Conservation (phyloP, 495 filamentous ascomycete species). For the Baudoinia panamericana region DNA sequence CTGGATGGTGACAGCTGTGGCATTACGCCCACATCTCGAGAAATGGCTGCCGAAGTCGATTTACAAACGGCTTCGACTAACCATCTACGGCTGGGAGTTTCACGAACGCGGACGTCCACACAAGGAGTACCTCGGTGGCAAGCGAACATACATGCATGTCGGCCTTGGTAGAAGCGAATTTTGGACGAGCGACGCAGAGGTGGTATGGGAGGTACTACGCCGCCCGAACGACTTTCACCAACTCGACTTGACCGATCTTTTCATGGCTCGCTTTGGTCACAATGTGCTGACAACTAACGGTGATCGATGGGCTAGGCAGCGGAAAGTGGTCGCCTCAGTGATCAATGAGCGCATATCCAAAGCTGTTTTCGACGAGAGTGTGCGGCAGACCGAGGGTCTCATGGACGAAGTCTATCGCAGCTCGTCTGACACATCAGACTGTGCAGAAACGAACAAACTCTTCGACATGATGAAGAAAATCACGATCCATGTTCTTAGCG, state of each 20-base stretch:
- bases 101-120: constrained; percentile 21
- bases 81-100: constrained; percentile 24
- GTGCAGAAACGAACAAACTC: constrained; percentile 17
- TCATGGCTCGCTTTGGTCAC: constrained; percentile 22
- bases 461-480: constrained; percentile 27
- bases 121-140: constrained; percentile 14
- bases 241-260: constrained; percentile 12
- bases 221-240: constrained; percentile 24
- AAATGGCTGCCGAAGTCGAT: constrained; percentile 19
- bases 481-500: constrained; percentile 23
- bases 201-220: constrained; percentile 17
- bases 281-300: constrained; percentile 25
- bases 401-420: constrained; percentile 15
- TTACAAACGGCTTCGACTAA: constrained; percentile 20
- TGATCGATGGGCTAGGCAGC: constrained; percentile 23
- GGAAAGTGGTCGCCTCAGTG: constrained; percentile 22
- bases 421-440: background rate
- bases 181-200: constrained; percentile 21
- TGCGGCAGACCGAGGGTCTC: constrained; percentile 22
- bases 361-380: constrained; percentile 23
- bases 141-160: constrained; percentile 23
- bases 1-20: constrained; percentile 20
- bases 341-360: constrained; percentile 27
- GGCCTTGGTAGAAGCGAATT: constrained; percentile 21
- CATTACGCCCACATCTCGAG: constrained; percentile 17